Evolutionary conservation across 257 asterid genomes (phyloP).

Genomic region (Solanum pimpinellifolium): DNA sequence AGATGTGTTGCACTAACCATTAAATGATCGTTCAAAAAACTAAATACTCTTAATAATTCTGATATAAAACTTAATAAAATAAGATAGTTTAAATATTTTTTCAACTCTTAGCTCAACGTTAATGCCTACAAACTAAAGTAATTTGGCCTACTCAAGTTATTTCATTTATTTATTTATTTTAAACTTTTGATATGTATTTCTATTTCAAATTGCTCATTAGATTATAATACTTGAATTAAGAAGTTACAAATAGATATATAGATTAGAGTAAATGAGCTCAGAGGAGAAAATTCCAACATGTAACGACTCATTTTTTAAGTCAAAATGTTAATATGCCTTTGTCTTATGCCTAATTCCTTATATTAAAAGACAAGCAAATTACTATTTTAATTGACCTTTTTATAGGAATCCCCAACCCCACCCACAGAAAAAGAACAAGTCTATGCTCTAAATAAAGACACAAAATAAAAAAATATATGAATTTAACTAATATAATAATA

Average conservation of each 20-base stretch:
- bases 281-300: constrained; percentile 37
- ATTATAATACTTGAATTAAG: background rate
- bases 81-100: too few species aligned
- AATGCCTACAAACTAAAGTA: background rate
- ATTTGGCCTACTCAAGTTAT: background rate
- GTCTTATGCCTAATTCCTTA: constrained; percentile 36
- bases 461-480: background rate
- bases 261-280: constrained; percentile 4
- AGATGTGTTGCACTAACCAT: too few species aligned
- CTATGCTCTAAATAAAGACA: background rate
- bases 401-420: background rate
- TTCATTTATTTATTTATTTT: too few species aligned
- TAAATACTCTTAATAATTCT: too few species aligned
- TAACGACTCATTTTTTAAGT: constrained; percentile 31
- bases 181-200: background rate
- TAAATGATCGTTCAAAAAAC: too few species aligned
- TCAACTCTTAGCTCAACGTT: too few species aligned
- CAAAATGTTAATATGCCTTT: constrained; percentile 33
- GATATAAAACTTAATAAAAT: too few species aligned
- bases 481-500: background rate
- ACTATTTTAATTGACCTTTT: constrained; percentile 5
- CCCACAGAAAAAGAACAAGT: background rate
- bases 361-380: constrained; percentile 15
- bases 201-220: background rate
- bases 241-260: background rate